Percentiles rank a stretch among this genome's conserved stretches.
Evolutionary conservation across 108 stramenopile genomes (phyloP).

Genomic region (Mayamaea pseudoterrestris): DNA sequence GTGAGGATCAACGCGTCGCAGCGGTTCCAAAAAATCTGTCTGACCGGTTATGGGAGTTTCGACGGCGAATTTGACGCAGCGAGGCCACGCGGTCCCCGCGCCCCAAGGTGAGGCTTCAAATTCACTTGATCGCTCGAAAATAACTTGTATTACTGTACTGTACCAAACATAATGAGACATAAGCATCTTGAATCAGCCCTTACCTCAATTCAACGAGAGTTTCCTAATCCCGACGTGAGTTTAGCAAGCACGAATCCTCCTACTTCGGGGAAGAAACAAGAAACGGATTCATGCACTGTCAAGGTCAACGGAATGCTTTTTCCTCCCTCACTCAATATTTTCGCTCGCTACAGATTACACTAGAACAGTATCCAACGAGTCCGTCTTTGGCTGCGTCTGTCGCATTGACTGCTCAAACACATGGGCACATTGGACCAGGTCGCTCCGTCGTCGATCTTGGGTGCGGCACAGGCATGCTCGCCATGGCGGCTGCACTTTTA

Average conservation of each 20-base stretch:
- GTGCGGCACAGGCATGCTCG: constrained; percentile 91
- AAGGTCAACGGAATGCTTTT: not conserved
- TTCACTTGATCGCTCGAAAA: too few relatives aligned
- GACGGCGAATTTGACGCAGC: too few relatives aligned
- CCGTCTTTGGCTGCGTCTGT: constrained; percentile 70
- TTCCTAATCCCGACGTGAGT: constrained; percentile 27
- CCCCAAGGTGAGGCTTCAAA: too few relatives aligned
- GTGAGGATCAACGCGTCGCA: too few relatives aligned
- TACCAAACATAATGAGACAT: constrained; percentile 83
- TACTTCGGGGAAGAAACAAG: not conserved
- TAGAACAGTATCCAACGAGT: constrained; percentile 89
- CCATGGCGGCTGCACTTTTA: constrained; percentile 60
- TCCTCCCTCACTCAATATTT: not conserved
- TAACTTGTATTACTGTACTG: too few relatives aligned
- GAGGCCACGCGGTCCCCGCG: too few relatives aligned
- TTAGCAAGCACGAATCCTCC: constrained; percentile 7
- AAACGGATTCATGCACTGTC: not conserved
- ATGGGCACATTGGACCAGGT: constrained; percentile 48
- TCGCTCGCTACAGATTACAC: constrained; percentile 41
- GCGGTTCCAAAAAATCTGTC: too few relatives aligned
- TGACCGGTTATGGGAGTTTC: too few relatives aligned
- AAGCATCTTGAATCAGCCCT: constrained; percentile 90
- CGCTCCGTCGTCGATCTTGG: constrained; percentile 78
- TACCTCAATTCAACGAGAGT: constrained; percentile 53
- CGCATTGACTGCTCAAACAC: constrained; percentile 48